phyloP scores from a whole-genome alignment of 208 protist genomes.

The Leishmania tropica region DNA sequence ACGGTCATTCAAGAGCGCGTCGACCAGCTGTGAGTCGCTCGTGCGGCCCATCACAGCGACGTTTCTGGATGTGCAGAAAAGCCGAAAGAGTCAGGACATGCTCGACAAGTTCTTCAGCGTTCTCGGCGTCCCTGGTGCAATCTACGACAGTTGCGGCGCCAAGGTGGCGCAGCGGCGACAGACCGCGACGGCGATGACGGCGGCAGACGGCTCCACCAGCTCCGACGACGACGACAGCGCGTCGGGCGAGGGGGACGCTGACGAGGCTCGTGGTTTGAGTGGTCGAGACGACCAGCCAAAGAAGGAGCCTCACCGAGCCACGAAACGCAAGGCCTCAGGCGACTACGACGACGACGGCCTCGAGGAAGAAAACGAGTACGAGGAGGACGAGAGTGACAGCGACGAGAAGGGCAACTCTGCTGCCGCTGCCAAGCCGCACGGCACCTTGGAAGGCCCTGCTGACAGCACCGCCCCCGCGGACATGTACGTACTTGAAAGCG shows the following conservation, averaged over 20 bases:
- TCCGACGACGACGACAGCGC: slow-evolving; percentile 1
- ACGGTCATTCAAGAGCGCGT: slow-evolving; percentile 47
- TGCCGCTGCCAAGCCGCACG: slow-evolving; percentile 16
- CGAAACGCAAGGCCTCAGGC: neutral
- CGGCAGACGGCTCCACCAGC: neutral
- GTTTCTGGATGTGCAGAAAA: slow-evolving; percentile 54
- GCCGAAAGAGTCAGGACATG: slow-evolving; percentile 55
- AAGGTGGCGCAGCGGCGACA: slow-evolving; percentile 47
- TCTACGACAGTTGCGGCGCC: slow-evolving; percentile 77
- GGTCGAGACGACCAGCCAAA: neutral
- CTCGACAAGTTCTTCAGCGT: slow-evolving; percentile 81
- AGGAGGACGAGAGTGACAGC: slow-evolving; percentile 16
- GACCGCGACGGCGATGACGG: slow-evolving; percentile 3
- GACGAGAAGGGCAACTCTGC: neutral
- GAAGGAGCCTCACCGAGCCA: neutral
- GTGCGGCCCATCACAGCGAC: slow-evolving; percentile 65
- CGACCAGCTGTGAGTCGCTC: slow-evolving; percentile 51
- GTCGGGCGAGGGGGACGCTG: slow-evolving; percentile 6
- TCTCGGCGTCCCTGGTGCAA: slow-evolving; percentile 63
- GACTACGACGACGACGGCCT: slow-evolving; percentile 11
- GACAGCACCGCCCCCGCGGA: slow-evolving; percentile 14
- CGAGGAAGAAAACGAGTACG: slow-evolving; percentile 26
- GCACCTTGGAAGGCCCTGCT: slow-evolving; percentile 40
- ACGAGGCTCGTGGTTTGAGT: neutral
- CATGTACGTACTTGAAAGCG: slow-evolving; percentile 43